phyloP scores from a whole-genome alignment of 106 monocot genomes.

The Dioscorea zingiberensis region DNA sequence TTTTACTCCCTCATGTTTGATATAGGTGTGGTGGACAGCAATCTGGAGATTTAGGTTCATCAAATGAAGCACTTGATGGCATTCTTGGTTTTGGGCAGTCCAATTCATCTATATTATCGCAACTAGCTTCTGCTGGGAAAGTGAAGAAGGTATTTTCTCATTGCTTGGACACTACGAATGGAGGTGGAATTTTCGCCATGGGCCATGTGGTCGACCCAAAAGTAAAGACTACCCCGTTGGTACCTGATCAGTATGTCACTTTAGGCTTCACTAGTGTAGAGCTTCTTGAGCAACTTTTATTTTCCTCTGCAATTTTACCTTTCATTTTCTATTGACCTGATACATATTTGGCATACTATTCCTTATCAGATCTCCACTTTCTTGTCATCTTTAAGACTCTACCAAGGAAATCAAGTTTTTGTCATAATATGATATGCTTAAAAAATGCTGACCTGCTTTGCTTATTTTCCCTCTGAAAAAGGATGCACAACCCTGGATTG shows the following conservation, averaged over 20 bases:
- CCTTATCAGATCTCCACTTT: too few relatives aligned
- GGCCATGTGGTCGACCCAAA: conserved; percentile 87
- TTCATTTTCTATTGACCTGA: too few relatives aligned
- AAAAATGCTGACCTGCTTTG: too few relatives aligned
- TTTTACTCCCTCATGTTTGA: neutral
- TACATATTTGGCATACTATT: too few relatives aligned
- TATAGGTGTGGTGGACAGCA: conserved; percentile 58
- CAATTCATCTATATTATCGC: conserved; percentile 82
- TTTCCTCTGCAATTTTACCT: too few relatives aligned
- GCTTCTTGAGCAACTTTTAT: too few relatives aligned
- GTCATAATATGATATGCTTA: too few relatives aligned
- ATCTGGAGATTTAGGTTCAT: conserved; percentile 78
- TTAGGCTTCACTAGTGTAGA: neutral
- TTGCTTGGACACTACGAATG: conserved; percentile 79
- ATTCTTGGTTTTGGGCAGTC: conserved; percentile 93
- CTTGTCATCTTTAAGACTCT: too few relatives aligned
- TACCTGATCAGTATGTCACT: conserved; percentile 28
- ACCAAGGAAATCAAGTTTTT: too few relatives aligned
- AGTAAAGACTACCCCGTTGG: conserved; percentile 82
- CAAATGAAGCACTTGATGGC: conserved; percentile 77
- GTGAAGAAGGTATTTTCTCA: conserved; percentile 86
- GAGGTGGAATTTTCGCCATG: conserved; percentile 94
- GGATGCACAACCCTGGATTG: too few relatives aligned
- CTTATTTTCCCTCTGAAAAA: too few relatives aligned
- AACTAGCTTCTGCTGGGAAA: conserved; percentile 74